These are phyloP conservation scores for Ogataea naganishii DNA, from an alignment of 805 yeast species.

Conservation along the genomic window DNA sequence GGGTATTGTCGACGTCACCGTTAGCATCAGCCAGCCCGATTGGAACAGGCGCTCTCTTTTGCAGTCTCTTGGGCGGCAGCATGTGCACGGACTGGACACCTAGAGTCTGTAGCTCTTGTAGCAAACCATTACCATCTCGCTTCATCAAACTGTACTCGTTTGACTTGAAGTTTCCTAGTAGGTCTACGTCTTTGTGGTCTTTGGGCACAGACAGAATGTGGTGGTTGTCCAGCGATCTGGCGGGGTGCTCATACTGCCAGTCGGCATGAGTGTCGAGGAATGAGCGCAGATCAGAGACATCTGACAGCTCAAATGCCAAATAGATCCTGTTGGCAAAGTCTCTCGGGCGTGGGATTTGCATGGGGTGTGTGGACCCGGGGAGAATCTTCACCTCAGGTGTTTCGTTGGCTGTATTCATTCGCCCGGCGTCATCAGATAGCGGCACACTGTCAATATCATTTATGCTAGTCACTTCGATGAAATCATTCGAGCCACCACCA, in stretches of 20 bases:
- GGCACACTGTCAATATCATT: no score
- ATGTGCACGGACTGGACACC: conserved; percentile 42
- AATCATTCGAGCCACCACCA: no score
- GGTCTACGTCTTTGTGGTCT: conserved; percentile 23
- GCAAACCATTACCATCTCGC: conserved; percentile 18
- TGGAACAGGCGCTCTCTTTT: conserved; percentile 51
- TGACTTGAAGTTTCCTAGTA: conserved; percentile 28
- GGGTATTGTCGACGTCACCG: conserved; percentile 12
- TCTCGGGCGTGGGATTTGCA: no score
- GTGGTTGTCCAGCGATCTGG: conserved; percentile 51
- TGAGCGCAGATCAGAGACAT: conserved; percentile 20
- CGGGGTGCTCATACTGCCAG: conserved; percentile 56
- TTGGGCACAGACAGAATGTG: conserved; percentile 56
- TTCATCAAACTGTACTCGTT: conserved; percentile 20
- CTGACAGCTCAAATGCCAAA: conserved; percentile 50
- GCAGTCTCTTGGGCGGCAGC: conserved; percentile 44
- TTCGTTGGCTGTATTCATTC: no score
- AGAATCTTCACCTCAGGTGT: no score
- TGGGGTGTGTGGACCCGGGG: no score
- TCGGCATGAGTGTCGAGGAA: conserved; percentile 31
- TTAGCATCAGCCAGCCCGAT: background rate
- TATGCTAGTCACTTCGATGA: no score
- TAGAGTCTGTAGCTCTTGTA: conserved; percentile 19
- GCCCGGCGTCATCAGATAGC: no score
- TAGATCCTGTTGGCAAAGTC: conserved; percentile 47